A percentile compares a stretch with the other conserved stretches of the same genome.
Conservation (phyloP, 2,329 filamentous ascomycete genomes). For the Pseudofabraea citricarpa region DNA sequence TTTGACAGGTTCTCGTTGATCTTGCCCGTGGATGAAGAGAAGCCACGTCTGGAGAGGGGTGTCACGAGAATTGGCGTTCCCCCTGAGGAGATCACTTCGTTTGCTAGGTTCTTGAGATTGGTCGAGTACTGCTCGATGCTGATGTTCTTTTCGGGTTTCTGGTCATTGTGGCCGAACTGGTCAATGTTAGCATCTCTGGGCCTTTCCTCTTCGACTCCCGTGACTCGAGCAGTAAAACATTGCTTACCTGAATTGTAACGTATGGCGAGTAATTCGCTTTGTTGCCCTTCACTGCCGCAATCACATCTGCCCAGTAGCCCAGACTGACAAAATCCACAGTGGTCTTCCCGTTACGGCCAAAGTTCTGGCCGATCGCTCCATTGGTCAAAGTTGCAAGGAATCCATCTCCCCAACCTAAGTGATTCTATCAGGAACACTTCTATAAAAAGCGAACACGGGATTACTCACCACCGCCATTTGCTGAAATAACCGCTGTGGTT, state of each 20-base stretch:
- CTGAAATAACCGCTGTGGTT: slow-evolving; percentile 27
- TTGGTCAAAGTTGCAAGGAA: slow-evolving; percentile 41
- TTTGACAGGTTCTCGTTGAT: slow-evolving; percentile 37
- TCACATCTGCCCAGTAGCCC: slow-evolving; percentile 40
- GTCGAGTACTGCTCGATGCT: slow-evolving; percentile 32
- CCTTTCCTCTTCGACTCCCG: too few relatives aligned
- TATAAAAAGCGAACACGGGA: too few relatives aligned
- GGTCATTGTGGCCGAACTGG: slow-evolving; percentile 48
- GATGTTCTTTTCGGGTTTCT: slow-evolving; percentile 38
- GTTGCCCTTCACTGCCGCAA: slow-evolving; percentile 31
- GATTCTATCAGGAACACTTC: too few relatives aligned
- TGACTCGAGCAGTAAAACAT: background rate
- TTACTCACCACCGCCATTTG: slow-evolving; percentile 8
- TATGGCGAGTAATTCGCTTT: slow-evolving; percentile 33
- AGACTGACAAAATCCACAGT: slow-evolving; percentile 41
- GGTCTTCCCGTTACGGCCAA: slow-evolving; percentile 41
- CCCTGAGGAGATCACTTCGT: slow-evolving; percentile 24
- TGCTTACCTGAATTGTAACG: slow-evolving; percentile 42
- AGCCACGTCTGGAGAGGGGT: slow-evolving; percentile 39
- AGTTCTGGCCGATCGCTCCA: slow-evolving; percentile 40
- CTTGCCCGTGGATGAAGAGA: slow-evolving; percentile 24
- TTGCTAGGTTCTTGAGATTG: slow-evolving; percentile 35
- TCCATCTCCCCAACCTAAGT: slow-evolving; percentile 43
- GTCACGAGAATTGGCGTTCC: slow-evolving; percentile 39
- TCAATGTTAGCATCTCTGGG: too few relatives aligned